A percentile compares a stretch with the other conserved stretches of the same genome.
phyloP scores from a whole-genome alignment of 208 protist species.

The Trypanosoma melophagium region DNA sequence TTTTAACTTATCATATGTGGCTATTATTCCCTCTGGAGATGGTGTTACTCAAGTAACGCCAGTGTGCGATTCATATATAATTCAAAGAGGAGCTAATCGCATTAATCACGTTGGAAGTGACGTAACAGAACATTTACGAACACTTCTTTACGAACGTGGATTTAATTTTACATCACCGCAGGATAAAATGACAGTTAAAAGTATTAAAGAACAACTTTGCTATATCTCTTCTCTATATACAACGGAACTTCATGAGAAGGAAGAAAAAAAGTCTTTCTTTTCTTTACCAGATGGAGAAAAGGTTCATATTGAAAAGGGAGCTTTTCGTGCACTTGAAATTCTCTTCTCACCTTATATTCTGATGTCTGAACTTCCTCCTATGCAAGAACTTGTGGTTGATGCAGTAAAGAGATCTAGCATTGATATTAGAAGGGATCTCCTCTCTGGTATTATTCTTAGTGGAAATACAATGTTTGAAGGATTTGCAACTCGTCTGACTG shows the following conservation, averaged over 20 bases:
- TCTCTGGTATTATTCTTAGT: slow-evolving; percentile 80
- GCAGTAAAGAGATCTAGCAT: slow-evolving; percentile 69
- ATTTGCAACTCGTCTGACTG: slow-evolving; percentile 29
- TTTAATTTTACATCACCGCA: slow-evolving; percentile 68
- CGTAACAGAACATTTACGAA: slow-evolving; percentile 40
- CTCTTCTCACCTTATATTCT: slow-evolving; percentile 48
- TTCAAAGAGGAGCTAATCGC: slow-evolving; percentile 30
- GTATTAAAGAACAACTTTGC: slow-evolving; percentile 51
- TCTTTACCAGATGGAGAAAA: slow-evolving; percentile 54
- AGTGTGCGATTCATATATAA: slow-evolving; percentile 92
- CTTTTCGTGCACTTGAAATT: slow-evolving; percentile 57
- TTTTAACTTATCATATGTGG: slow-evolving; percentile 84
- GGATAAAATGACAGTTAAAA: slow-evolving; percentile 23
- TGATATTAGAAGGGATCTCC: slow-evolving; percentile 77
- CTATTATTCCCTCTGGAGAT: slow-evolving; percentile 92
- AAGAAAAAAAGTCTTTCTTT: slow-evolving; percentile 10
- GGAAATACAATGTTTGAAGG: slow-evolving; percentile 58
- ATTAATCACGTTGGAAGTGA: slow-evolving; percentile 45
- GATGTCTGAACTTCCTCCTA: slow-evolving; percentile 29
- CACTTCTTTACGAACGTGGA: slow-evolving; percentile 30
- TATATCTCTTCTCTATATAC: slow-evolving; percentile 33
- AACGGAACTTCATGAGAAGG: slow-evolving; percentile 20
- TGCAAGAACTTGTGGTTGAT: slow-evolving; percentile 45
- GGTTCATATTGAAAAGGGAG: slow-evolving; percentile 36
- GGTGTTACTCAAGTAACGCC: slow-evolving; percentile 96